Evolutionary conservation across 2,329 filamentous ascomycete species (phyloP).

Genomic region (Botryotinia convoluta): DNA sequence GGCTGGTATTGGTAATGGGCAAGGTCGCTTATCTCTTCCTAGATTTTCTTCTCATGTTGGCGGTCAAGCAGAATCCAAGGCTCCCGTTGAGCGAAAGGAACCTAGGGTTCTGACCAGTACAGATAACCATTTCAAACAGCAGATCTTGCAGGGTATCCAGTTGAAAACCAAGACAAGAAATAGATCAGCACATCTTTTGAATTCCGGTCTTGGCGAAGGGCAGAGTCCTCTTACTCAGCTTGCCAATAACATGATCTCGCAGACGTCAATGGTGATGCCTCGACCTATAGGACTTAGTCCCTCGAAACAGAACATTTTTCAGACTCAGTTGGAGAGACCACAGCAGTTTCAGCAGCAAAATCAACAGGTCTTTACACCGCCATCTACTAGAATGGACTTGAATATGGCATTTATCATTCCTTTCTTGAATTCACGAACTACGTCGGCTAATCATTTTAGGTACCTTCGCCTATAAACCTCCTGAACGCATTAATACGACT

Average conservation of each 20-base stretch:
- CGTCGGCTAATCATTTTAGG: slow-evolving; percentile 28
- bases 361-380: slow-evolving; percentile 33
- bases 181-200: background rate
- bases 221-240: slow-evolving; percentile 27
- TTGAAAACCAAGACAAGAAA: background rate
- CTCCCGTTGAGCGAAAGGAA: slow-evolving; percentile 5
- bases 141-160: slow-evolving; percentile 29
- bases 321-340: slow-evolving; percentile 23
- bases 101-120: slow-evolving; percentile 27
- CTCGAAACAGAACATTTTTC: slow-evolving; percentile 22
- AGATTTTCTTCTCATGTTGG: background rate
- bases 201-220: background rate
- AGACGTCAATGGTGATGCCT: slow-evolving; percentile 23
- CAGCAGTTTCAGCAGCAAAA: slow-evolving; percentile 30
- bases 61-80: slow-evolving; percentile 1
- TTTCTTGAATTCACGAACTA: background rate
- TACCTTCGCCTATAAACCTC: slow-evolving; percentile 27
- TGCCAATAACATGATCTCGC: slow-evolving; percentile 32
- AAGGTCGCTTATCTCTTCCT: slow-evolving; percentile 12
- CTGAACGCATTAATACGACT: slow-evolving; percentile 15
- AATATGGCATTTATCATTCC: slow-evolving; percentile 24
- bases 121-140: slow-evolving; percentile 31
- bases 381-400: slow-evolving; percentile 27
- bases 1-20: background rate
- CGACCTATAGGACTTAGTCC: slow-evolving; percentile 13